Percentiles rank a stretch among this genome's conserved stretches.
phyloP scores from a whole-genome alignment of 2,329 filamentous ascomycete genomes.

The Penicillium sp. region DNA sequence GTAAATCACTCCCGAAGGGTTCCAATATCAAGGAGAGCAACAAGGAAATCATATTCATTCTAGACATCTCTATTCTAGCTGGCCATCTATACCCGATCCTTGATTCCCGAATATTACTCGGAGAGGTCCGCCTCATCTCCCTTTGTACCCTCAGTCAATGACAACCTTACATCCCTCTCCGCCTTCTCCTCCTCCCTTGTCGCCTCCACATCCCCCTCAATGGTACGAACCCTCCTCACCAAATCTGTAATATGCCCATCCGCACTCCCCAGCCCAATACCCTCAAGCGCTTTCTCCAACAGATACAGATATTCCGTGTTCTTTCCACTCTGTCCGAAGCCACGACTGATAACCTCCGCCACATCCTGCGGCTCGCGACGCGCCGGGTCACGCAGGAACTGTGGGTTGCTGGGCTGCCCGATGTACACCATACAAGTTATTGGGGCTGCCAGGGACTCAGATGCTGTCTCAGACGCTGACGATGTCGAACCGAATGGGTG shows the following conservation, averaged over 20 bases:
- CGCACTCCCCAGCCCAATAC: constrained; percentile 74
- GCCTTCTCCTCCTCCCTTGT: constrained; percentile 39
- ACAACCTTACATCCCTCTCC: constrained; percentile 33
- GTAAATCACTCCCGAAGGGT: no score
- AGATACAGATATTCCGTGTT: constrained; percentile 89
- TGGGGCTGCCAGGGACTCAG: constrained; percentile 27
- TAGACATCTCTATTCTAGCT: constrained; percentile 7
- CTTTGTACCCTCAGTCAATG: constrained; percentile 25
- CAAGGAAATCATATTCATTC: not conserved
- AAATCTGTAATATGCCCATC: constrained; percentile 87
- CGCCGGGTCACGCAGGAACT: constrained; percentile 68
- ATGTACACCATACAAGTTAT: constrained; percentile 82
- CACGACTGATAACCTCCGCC: constrained; percentile 78
- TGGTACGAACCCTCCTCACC: constrained; percentile 69
- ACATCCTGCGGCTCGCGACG: constrained; percentile 76
- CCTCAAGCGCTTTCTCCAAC: constrained; percentile 75
- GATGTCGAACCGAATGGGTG: constrained; percentile 57
- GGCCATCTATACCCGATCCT: not conserved
- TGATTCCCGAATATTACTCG: not conserved
- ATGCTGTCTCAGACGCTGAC: constrained; percentile 2
- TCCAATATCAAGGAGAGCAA: not conserved
- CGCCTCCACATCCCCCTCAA: constrained; percentile 54
- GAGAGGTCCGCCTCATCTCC: not conserved
- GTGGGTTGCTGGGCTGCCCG: constrained; percentile 87
- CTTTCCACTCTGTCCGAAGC: constrained; percentile 80